Evolutionary conservation across 2,329 filamentous ascomycete genomes (phyloP).

Genomic region (Cytospora piceicola): DNA sequence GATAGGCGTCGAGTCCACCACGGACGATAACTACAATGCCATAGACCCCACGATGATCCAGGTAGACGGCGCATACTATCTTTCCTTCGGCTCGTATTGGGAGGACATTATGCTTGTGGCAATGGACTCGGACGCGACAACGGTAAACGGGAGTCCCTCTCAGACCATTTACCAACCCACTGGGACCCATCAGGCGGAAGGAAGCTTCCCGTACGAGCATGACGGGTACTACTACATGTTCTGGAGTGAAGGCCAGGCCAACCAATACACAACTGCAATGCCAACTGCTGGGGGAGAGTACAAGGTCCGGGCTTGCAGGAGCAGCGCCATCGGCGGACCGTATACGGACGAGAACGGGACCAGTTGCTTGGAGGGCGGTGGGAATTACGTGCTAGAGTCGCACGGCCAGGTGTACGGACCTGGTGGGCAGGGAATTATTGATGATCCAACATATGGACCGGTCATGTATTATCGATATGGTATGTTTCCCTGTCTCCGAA

Average conservation of each 20-base stretch:
- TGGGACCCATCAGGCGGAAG: conserved; percentile 59
- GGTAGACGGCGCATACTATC: conserved; percentile 48
- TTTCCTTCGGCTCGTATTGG: conserved; percentile 74
- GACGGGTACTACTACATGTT: conserved; percentile 67
- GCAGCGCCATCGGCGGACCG: conserved; percentile 51
- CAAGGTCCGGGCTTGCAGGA: conserved; percentile 66
- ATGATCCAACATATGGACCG: conserved; percentile 53
- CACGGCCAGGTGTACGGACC: conserved; percentile 65
- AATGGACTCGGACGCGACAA: conserved; percentile 46
- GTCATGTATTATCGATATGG: conserved; percentile 67
- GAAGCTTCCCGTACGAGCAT: conserved; percentile 58
- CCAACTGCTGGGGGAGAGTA: conserved; percentile 66
- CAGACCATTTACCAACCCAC: conserved; percentile 58
- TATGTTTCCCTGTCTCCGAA: conserved; percentile 40
- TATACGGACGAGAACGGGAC: conserved; percentile 61
- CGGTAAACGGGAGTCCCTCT: conserved; percentile 34
- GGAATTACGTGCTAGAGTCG: conserved; percentile 59
- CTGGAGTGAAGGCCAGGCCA: conserved; percentile 65
- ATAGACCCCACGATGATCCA: conserved; percentile 60
- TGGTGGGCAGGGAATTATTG: conserved; percentile 64
- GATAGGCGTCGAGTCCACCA: conserved; percentile 49
- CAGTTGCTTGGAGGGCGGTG: conserved; percentile 60
- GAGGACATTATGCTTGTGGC: conserved; percentile 63
- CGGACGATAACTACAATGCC: conserved; percentile 50
- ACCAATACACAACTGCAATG: conserved; percentile 50